Conservation (phyloP, 768 basidiomycete genomes). For the Amanita inopinata region DNA sequence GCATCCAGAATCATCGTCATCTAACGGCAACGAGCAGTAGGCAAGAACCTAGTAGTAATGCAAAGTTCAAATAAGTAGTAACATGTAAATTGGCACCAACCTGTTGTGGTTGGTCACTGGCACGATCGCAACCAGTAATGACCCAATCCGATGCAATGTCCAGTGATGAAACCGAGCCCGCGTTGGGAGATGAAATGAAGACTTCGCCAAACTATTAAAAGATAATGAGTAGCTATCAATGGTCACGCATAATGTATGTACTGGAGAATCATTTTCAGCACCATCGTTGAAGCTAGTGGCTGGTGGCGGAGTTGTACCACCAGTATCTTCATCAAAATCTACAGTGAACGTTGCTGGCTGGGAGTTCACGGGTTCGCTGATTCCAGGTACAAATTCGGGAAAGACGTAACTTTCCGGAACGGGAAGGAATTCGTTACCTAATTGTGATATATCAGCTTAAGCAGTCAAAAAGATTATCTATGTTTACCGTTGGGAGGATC, state of each 20-base stretch:
- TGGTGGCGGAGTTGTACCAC: neutral
- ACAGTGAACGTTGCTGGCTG: slow-evolving; percentile 11
- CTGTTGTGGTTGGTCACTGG: slow-evolving; percentile 15
- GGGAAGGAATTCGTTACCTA: slow-evolving; percentile 6
- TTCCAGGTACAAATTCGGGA: slow-evolving; percentile 13
- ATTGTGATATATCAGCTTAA: neutral
- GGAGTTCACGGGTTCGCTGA: slow-evolving; percentile 7
- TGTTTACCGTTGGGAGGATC: slow-evolving; percentile 10
- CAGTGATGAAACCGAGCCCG: slow-evolving; percentile 16
- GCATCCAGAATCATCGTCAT: slow-evolving; percentile 11
- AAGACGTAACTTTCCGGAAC: slow-evolving; percentile 14
- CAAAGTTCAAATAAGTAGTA: neutral
- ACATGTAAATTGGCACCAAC: slow-evolving; percentile 1
- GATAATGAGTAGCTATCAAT: neutral
- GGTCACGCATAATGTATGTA: neutral
- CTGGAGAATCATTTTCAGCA: slow-evolving; percentile 1
- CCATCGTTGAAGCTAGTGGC: slow-evolving; percentile 1
- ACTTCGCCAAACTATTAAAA: slow-evolving; percentile 13
- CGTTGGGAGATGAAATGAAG: slow-evolving; percentile 19
- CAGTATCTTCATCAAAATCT: slow-evolving; percentile 14
- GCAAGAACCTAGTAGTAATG: slow-evolving; percentile 13
- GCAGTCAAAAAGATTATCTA: neutral
- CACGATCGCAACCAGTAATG: slow-evolving; percentile 13
- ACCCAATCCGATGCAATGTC: slow-evolving; percentile 17
- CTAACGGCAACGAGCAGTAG: slow-evolving; percentile 14